phyloP scores from a whole-genome alignment of 805 yeast genomes.

The Candida anglica region DNA sequence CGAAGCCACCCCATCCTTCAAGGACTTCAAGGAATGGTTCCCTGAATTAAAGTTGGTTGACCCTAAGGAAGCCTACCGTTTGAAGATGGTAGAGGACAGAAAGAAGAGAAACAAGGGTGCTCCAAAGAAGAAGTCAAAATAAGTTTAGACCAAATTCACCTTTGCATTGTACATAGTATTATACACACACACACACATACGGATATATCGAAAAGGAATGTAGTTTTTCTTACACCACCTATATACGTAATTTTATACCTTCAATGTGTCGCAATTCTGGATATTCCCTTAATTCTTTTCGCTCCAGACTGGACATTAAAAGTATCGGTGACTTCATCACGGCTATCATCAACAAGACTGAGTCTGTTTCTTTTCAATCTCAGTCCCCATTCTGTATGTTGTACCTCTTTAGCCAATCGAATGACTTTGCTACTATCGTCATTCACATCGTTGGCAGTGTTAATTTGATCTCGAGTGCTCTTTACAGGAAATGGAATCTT shows the following conservation, averaged over 20 bases:
- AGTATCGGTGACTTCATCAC: constrained; percentile 26
- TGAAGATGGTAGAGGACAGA: constrained; percentile 57
- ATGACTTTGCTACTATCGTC: too few species aligned
- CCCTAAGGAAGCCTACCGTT: constrained; percentile 67
- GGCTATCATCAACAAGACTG: constrained; percentile 4
- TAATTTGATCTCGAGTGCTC: too few species aligned
- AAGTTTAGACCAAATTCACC: background rate
- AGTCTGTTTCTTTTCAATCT: constrained; percentile 1
- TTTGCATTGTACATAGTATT: constrained; percentile 1
- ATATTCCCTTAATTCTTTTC: constrained; percentile 4
- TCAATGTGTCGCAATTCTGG: background rate
- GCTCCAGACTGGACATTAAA: constrained; percentile 14
- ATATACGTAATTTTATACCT: constrained; percentile 1
- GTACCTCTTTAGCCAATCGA: too few species aligned
- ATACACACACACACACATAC: background rate
- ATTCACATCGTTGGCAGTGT: too few species aligned
- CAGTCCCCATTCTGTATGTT: constrained; percentile 1
- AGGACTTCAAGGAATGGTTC: constrained; percentile 52
- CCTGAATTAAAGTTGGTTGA: constrained; percentile 52
- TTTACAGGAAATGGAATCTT: too few species aligned
- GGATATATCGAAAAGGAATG: background rate
- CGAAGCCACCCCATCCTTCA: constrained; percentile 61
- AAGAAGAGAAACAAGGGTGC: constrained; percentile 89
- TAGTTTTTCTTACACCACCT: background rate
- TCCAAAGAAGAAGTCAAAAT: constrained; percentile 59